Evolutionary conservation across 164 flowering plant species (phyloP), one percentile per base, ranked within the genome.

Genomic region (Sedum album): DNA sequence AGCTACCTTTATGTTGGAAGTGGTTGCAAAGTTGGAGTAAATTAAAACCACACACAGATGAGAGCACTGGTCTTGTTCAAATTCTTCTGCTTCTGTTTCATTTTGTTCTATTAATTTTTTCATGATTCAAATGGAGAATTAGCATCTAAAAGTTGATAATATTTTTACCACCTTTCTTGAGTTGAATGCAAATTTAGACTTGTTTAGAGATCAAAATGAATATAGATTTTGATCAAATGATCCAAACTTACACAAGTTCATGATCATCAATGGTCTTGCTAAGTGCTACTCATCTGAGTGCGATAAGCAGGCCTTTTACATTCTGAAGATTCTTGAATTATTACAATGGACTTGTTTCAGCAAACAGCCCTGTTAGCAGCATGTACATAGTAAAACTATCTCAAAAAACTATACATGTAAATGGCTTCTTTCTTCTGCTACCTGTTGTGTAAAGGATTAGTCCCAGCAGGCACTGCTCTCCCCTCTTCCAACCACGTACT

Each of bases 401-500:
- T 6, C 28, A 5, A 21, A 51, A 51, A 51, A 51, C 57, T 21
- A 51, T 51, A 26, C 28, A 51, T 2, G 5, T 21, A 6, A n/a
- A 51, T 14, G 62, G 62, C 62, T 55, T 55, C 30, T 25, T 11
- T 55, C 31, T 28, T 28, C 62, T 14, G 62, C 62, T 57, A 57
- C 62, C 33, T 57, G 62, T 57, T 57, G 33, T 57, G 62, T 20
- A 57, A 15, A 57, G 62, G 62, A 57, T 57, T 57, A 17, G 31
- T 57, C 20, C 62, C 62, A 57, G 33, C 62, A 14, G 62, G 62
- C 62, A 57, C 62, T 28, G 62, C 33, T 57, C 62, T 57, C 33
- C 28, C 62, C 33, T 28, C 62, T 33, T 57, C 62, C 62, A 57
- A 28, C 62, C 62, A 33, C 6, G 26, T 9, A 21, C 69, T 30